Base-by-base conservation (phyloP, 2,329 filamentous ascomycete genomes). In the Colletotrichum eremochloae region DNA sequence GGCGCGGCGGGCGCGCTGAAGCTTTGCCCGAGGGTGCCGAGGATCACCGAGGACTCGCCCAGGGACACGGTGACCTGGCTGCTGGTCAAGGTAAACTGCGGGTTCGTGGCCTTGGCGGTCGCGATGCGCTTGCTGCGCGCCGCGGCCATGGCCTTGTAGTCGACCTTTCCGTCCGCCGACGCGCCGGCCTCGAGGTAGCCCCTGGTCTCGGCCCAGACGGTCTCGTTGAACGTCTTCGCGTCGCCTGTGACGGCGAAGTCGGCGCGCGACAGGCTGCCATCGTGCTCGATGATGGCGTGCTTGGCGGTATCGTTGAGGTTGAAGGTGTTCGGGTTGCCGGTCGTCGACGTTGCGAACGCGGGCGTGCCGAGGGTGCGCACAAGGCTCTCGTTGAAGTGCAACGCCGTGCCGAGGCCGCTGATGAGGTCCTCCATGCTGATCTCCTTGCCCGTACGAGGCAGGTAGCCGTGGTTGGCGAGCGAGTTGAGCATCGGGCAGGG, bases 351-450 rank as follows among this genome's bases (percentile, higher is more conserved):
- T 0, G 67, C 63, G n/a, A 73, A 68, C 31, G 58, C 77, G 0
- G 84, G 83, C 72, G 84, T 85, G 29, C 79, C 79, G 36, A 78
- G 72, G 29, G 85, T 72, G 53, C 69, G 69, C 29, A 69, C 53
- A 60, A 72, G 66, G 24, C 65, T 40, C 66, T 72, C 66, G 56
- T 74, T 71, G 57, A 73, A 55, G 58, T 77, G 76, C 58, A 77
- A 55, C 5, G 71, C 75, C 52, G 69, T 60, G 44, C 69, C 65
- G 14, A 76, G 74, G 33, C 74, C 76, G 29, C 71, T 62, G 52
- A 65, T 74, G 48, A 77, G 71, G 44, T 74, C 63, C 33, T 75
- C 44, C 36, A 72, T 60, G 31, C 70, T 73, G 67, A 77, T 69
- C 12, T 73, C 65, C n/a, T 71, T 63, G 65, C 75, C 76, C 56